A percentile compares a stretch with the other conserved stretches of the same genome.
phyloP scores from a whole-genome alignment of 163 green algal genomes.

The Chlorella variabilis region DNA sequence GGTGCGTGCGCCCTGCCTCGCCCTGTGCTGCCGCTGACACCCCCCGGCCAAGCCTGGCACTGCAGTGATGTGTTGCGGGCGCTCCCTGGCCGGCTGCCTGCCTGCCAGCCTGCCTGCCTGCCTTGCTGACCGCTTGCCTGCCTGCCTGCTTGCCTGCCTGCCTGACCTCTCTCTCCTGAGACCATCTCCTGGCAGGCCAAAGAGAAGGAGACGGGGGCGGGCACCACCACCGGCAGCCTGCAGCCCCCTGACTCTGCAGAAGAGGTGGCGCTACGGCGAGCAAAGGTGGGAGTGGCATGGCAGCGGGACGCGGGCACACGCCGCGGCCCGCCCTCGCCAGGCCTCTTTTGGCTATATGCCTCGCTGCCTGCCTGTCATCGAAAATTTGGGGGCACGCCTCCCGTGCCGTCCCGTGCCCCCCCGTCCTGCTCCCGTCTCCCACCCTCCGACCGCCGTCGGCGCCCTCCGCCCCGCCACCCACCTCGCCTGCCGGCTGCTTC shows the following conservation, averaged over 20 bases:
- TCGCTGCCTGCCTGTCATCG: no score
- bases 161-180: no score
- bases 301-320: no score
- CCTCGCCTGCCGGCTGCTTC: no score
- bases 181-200: conserved; percentile 1
- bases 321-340: no score
- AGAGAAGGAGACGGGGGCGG: conserved; percentile 15
- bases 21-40: neutral
- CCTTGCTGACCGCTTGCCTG: neutral
- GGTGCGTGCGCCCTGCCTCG: neutral
- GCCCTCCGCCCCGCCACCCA: no score
- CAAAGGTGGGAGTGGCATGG: conserved; percentile 25
- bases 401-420: no score
- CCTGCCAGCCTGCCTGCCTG: neutral
- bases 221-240: neutral
- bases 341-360: no score
- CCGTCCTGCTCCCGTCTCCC: no score
- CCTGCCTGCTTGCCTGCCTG: neutral
- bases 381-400: no score
- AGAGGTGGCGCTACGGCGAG: conserved; percentile 3
- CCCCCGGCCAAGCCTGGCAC: neutral
- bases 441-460: no score
- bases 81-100: neutral
- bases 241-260: neutral
- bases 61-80: neutral